Evolutionary conservation across 805 yeast genomes (phyloP), one percentile per base, ranked within the genome.

Genomic region (Ogataea trehalophila): DNA sequence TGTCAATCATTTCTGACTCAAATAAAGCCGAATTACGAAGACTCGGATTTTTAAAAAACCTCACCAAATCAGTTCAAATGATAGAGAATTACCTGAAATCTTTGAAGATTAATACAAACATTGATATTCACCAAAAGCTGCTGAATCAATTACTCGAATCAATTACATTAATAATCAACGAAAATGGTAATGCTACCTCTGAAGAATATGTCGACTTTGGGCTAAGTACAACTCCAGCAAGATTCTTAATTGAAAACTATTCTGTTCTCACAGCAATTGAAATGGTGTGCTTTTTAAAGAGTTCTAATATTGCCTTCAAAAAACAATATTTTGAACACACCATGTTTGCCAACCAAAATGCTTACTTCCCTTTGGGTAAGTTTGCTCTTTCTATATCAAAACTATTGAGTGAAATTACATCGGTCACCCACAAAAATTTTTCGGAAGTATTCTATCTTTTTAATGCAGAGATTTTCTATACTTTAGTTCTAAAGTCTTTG

Each of bases 311-410:
- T 59, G 68, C 82, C 0, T 84, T 84, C 66, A 80, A 77, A 51
- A 83, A 83, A 63, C 65, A 73, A 31, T 81, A 75, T 58, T 79
- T 76, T 45, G 88, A 85, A 59, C 87, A 83, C 54, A 67, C 81
- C 42, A 69, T 85, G 66, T 81, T 85, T 72, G 77, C 81, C 42
- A 73, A 75, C 46, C 72, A 71, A 45, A 65, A 68, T 31, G 67
- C 73, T 41, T 68, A 75, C 7, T 78, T 80, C 58, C 84, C 87
- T 1, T 59, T 83, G 26, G 71, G 64, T 11, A 59, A 65, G 46
- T 68, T 74, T 41, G 61, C 72, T 3, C 50, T 67, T 5, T 53
- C 57, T 20, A 54, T 73, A 1, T 65, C 74, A 1, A 49, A 60
- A 20, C 55, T 62, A 26, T 39, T 64, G 13, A 44, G 48, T 15